phyloP scores from a whole-genome alignment of 2,329 filamentous ascomycete species.

The Phialophora macrospora region DNA sequence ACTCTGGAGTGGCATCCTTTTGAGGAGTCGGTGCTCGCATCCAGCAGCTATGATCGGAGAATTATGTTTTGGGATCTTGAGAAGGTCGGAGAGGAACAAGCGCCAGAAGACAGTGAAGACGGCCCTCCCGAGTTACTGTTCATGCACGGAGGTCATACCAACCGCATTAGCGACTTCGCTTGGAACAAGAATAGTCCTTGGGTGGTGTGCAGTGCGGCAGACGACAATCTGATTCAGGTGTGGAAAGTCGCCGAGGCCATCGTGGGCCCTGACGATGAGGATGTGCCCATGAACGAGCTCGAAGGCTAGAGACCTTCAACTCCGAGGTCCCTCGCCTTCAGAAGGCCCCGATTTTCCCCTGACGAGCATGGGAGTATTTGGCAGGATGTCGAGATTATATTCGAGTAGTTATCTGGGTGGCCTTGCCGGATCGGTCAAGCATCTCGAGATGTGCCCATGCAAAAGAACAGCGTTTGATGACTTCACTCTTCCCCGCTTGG shows the following conservation, averaged over 20 bases:
- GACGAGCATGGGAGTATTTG: background rate
- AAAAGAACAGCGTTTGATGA: background rate
- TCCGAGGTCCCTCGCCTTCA: background rate
- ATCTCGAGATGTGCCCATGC: background rate
- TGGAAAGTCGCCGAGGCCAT: conserved; percentile 87
- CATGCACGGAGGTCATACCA: conserved; percentile 98
- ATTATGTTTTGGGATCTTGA: conserved; percentile 97
- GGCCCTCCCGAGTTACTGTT: conserved; percentile 95
- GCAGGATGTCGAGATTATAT: background rate
- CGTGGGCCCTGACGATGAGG: conserved; percentile 70
- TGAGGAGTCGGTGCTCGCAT: conserved; percentile 85
- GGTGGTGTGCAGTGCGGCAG: conserved; percentile 92
- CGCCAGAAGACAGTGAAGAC: conserved; percentile 91
- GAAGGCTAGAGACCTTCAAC: conserved; percentile 50
- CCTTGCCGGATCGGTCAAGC: background rate
- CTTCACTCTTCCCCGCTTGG: background rate
- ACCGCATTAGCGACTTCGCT: conserved; percentile 93
- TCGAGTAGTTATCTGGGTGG: background rate
- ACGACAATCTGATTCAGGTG: conserved; percentile 95
- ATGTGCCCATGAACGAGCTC: conserved; percentile 77
- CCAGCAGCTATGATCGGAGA: conserved; percentile 87
- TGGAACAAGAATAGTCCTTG: conserved; percentile 98
- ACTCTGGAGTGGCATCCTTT: conserved; percentile 94
- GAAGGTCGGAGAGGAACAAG: conserved; percentile 89
- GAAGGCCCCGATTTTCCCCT: background rate